Conservation (phyloP, 768 basidiomycete genomes). For the Collybia nuda region DNA sequence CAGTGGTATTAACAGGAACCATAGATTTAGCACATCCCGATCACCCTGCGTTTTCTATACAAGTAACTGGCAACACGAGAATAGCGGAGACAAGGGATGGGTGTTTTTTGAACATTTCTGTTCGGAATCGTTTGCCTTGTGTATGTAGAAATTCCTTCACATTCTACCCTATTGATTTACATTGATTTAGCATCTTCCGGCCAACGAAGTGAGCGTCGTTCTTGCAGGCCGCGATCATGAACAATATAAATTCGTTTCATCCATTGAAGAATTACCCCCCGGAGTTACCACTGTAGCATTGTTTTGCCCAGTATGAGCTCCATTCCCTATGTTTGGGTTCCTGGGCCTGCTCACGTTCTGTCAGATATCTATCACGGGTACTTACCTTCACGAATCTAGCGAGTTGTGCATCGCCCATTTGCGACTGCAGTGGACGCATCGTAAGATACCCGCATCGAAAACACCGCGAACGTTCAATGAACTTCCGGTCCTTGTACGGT, state of each 20-base stretch:
- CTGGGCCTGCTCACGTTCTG: not conserved
- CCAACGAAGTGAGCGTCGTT: conserved; percentile 62
- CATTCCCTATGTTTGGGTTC: not conserved
- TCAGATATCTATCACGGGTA: conserved; percentile 71
- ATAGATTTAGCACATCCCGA: conserved; percentile 67
- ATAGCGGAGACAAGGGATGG: conserved; percentile 67
- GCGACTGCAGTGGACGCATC: conserved; percentile 63
- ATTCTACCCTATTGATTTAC: conserved; percentile 3
- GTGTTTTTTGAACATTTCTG: conserved; percentile 53
- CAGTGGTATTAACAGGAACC: not conserved
- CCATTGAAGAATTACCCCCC: conserved; percentile 42
- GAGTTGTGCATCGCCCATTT: conserved; percentile 67
- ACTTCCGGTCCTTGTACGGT: conserved; percentile 46
- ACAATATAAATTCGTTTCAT: conserved; percentile 53
- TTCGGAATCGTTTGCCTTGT: conserved; percentile 73
- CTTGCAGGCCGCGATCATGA: conserved; percentile 65
- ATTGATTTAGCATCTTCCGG: conserved; percentile 48
- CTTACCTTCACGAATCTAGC: conserved; percentile 64
- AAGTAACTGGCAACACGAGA: conserved; percentile 43
- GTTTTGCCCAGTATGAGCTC: conserved; percentile 67
- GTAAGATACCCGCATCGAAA: conserved; percentile 31
- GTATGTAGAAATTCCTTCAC: conserved; percentile 44
- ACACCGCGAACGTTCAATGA: conserved; percentile 22
- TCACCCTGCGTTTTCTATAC: conserved; percentile 66
- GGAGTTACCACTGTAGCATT: conserved; percentile 61